phyloP scores from a whole-genome alignment of 1,139 yeast species.

The Suzukiozyma palmioleophila region DNA sequence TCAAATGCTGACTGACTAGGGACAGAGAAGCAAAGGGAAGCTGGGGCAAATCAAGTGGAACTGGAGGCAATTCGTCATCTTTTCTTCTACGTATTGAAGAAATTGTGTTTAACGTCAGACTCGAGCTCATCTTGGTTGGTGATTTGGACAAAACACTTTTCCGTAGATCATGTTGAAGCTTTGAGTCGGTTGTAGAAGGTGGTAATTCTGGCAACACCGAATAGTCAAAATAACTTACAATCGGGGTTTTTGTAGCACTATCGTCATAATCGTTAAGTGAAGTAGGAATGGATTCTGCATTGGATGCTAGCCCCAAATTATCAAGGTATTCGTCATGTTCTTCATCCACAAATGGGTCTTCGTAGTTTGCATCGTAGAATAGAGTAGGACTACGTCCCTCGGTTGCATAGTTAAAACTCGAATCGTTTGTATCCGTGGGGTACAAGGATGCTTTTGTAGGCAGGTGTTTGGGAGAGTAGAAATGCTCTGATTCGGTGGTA shows the following conservation, averaged over 20 bases:
- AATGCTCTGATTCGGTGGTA: background rate
- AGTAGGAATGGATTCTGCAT: slow-evolving; percentile 1
- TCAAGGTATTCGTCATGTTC: slow-evolving; percentile 5
- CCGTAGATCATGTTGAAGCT: background rate
- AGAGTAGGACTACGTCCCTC: slow-evolving; percentile 2
- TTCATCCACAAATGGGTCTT: background rate
- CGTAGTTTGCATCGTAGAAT: background rate
- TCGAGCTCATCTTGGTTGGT: slow-evolving; percentile 13
- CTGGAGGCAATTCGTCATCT: slow-evolving; percentile 36
- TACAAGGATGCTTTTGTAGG: background rate
- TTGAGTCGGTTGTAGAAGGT: background rate
- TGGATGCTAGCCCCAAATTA: slow-evolving; percentile 9
- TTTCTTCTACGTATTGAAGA: slow-evolving; percentile 11
- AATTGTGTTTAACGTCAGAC: slow-evolving; percentile 13
- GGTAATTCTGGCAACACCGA: slow-evolving; percentile 43
- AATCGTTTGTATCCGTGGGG: background rate
- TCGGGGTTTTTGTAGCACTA: slow-evolving; percentile 13
- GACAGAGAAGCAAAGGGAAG: slow-evolving; percentile 53
- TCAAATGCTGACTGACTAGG: slow-evolving; percentile 46
- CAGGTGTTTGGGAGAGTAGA: background rate
- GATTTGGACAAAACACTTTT: slow-evolving; percentile 9
- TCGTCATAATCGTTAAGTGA: background rate
- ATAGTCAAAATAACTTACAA: slow-evolving; percentile 33
- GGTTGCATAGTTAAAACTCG: background rate
- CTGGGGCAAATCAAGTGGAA: slow-evolving; percentile 53